Percentiles rank a stretch among this genome's conserved stretches.
These are phyloP conservation scores for Lepidium aucheri DNA, from an alignment of 345 rosid genomes.

Conservation along the genomic window DNA sequence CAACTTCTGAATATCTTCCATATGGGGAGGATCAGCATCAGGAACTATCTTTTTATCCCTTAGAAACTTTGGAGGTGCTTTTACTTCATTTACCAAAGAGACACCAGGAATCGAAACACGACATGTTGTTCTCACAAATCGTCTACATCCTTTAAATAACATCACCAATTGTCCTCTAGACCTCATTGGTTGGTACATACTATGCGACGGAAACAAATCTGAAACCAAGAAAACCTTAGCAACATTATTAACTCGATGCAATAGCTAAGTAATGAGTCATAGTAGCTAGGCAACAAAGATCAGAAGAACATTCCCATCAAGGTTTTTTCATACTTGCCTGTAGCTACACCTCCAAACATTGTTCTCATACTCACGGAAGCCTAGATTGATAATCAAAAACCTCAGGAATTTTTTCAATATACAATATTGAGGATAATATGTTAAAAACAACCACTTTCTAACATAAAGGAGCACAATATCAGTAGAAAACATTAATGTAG, in stretches of 20 bases:
- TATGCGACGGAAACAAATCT: constrained; percentile 23
- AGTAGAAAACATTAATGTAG: not conserved
- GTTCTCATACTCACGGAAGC: constrained; percentile 12
- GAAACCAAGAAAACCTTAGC: not conserved
- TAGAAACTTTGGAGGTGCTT: constrained; percentile 25
- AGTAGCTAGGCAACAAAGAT: not conserved
- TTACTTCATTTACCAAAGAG: constrained; percentile 22
- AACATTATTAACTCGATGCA: not conserved
- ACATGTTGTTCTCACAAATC: constrained; percentile 46
- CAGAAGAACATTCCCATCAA: not conserved
- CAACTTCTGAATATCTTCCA: constrained; percentile 47
- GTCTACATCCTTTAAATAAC: constrained; percentile 24
- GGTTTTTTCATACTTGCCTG: constrained; percentile 31
- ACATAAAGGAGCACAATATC: not conserved
- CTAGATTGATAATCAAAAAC: constrained; percentile 11
- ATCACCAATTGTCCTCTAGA: constrained; percentile 16
- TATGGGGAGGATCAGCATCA: constrained; percentile 69
- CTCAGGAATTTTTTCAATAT: not conserved
- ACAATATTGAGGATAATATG: not conserved
- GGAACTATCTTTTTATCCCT: constrained; percentile 66
- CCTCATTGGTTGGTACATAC: constrained; percentile 8
- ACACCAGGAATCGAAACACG: constrained; percentile 45
- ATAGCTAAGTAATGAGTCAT: not conserved
- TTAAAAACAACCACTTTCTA: not conserved
- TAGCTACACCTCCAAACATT: constrained; percentile 17